A percentile compares a stretch with the other conserved stretches of the same genome.
phyloP scores from a whole-genome alignment of 352 stramenopile genomes.

The Thraustochytrium sp. region DNA sequence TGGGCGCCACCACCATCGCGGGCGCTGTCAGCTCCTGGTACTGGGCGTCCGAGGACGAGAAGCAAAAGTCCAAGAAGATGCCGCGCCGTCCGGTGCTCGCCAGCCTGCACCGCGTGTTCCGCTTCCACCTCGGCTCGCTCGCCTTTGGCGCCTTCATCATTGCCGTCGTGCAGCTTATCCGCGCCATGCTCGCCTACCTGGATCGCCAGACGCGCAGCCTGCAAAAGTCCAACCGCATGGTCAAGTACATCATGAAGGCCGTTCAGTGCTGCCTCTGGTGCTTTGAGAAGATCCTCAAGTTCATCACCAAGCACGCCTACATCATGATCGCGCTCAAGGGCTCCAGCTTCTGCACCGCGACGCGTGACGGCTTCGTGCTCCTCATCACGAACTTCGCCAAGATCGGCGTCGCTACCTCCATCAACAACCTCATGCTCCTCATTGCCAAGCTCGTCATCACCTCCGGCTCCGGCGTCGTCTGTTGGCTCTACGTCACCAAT shows the following conservation, averaged over 20 bases:
- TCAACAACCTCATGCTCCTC: conserved; percentile 64
- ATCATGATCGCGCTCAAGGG: conserved; percentile 75
- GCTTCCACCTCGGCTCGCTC: conserved; percentile 71
- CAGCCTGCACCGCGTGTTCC: conserved; percentile 68
- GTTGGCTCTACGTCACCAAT: conserved; percentile 44
- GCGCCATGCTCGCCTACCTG: conserved; percentile 63
- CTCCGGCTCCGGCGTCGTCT: conserved; percentile 57
- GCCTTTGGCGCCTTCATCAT: conserved; percentile 69
- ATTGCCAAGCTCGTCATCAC: conserved; percentile 65
- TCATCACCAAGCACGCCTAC: conserved; percentile 73
- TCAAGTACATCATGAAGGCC: conserved; percentile 66
- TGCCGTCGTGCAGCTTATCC: conserved; percentile 68
- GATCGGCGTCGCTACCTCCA: conserved; percentile 62
- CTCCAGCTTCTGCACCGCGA: conserved; percentile 63
- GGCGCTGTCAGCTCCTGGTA: conserved; percentile 69
- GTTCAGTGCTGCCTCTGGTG: conserved; percentile 73
- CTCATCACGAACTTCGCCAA: conserved; percentile 63
- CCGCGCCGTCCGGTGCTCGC: conserved; percentile 60
- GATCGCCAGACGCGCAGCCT: conserved; percentile 67
- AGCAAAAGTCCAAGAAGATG: conserved; percentile 54
- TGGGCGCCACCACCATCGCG: conserved; percentile 71
- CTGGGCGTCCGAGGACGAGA: conserved; percentile 58
- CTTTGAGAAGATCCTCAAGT: conserved; percentile 71
- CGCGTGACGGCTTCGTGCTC: conserved; percentile 65
- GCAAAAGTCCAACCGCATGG: conserved; percentile 61